phyloP scores from a whole-genome alignment of 257 asterid species.

The Solanum virginianum region DNA sequence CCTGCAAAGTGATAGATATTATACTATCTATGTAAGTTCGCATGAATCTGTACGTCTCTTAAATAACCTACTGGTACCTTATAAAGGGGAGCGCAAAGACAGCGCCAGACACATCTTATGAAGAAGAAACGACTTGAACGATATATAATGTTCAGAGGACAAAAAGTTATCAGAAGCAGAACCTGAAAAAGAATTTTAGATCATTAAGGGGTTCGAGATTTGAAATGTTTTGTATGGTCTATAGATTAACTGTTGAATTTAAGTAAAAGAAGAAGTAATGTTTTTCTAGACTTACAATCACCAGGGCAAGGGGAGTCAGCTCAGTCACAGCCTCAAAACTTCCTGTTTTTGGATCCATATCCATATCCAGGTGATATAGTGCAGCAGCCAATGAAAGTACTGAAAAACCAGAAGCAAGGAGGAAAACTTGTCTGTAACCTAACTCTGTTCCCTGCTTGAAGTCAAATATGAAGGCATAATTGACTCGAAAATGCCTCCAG shows the following conservation, averaged over 20 bases:
- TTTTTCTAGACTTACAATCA: slow-evolving; percentile 30
- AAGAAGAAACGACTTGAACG: slow-evolving; percentile 79
- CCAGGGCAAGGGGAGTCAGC: slow-evolving; percentile 48
- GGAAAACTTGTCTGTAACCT: slow-evolving; percentile 69
- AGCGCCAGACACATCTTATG: slow-evolving; percentile 45
- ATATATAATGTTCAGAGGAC: slow-evolving; percentile 64
- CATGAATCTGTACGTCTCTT: not conserved
- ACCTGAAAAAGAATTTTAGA: slow-evolving; percentile 15
- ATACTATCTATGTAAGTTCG: not conserved
- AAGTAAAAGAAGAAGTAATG: not conserved
- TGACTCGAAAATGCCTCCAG: slow-evolving; percentile 66
- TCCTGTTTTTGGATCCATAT: slow-evolving; percentile 42
- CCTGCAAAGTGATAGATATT: slow-evolving; percentile 23
- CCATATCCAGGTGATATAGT: slow-evolving; percentile 64
- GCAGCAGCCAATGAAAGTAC: slow-evolving; percentile 55
- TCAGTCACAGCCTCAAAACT: slow-evolving; percentile 32
- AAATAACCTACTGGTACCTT: slow-evolving; percentile 32
- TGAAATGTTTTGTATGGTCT: not conserved
- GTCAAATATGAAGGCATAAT: slow-evolving; percentile 68
- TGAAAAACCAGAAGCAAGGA: slow-evolving; percentile 51
- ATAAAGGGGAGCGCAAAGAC: slow-evolving; percentile 75
- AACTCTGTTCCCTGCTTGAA: slow-evolving; percentile 61
- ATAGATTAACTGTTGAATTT: not conserved
- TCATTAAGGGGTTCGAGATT: not conserved
- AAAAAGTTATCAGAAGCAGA: slow-evolving; percentile 36